phyloP scores from a whole-genome alignment of 208 protist genomes.

The Acanthamoeba lenticulata region DNA sequence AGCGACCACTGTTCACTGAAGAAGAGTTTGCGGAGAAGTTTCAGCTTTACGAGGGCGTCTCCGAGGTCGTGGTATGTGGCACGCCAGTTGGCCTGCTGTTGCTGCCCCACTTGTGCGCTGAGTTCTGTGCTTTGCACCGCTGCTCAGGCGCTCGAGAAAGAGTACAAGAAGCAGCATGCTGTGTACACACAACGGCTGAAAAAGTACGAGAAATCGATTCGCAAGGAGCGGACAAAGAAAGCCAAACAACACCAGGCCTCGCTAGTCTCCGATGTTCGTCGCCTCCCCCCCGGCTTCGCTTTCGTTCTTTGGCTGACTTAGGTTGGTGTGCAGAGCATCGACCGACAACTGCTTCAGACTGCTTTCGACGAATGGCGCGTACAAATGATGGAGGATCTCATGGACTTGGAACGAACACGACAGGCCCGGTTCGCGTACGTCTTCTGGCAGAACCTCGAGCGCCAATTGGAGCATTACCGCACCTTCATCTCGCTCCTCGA shows the following conservation, averaged over 20 bases:
- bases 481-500: conserved; percentile 4
- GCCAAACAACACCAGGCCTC: neutral
- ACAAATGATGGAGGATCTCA: neutral
- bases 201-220: neutral
- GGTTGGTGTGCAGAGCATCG: neutral
- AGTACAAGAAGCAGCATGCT: conserved; percentile 20
- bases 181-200: neutral
- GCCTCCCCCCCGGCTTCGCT: neutral
- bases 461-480: neutral
- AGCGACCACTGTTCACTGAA: conserved; percentile 9
- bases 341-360: neutral
- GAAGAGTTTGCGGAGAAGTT: conserved; percentile 5
- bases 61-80: neutral
- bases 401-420: neutral
- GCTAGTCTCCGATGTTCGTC: neutral
- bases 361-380: neutral
- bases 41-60: neutral
- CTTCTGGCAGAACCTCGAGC: neutral
- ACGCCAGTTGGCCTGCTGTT: neutral
- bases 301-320: neutral
- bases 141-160: neutral
- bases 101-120: neutral
- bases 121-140: neutral
- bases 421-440: neutral
- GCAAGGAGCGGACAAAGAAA: neutral